Base-by-base conservation (phyloP, 2,329 filamentous ascomycete species). In the Cercospora brassicicola region DNA sequence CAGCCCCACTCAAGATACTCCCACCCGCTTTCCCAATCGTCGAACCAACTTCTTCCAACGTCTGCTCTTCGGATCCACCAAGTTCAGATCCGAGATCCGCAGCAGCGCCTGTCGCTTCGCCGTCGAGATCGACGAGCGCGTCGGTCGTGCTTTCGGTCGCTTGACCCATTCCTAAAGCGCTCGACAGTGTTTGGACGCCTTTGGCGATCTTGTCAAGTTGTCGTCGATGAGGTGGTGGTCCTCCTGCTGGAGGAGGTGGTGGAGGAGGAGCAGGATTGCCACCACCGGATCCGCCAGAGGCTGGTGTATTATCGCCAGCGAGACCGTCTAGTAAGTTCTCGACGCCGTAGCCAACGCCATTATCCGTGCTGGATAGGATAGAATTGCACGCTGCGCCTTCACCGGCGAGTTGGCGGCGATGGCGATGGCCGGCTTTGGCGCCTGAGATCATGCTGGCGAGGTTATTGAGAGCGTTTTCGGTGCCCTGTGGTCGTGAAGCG, bases 151-250 rank as follows among this genome's bases (percentile, higher is more conserved):
- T 15, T 4, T 59, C 28, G 4, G 69, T 73, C 7, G 51, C 26
- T 10, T 55, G 33, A 15, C 70, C 68, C 7, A 61, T 62, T 1
- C 68, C 65, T 1, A 64, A 59, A 8, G 73, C 71, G 6, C 57
- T 42, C 15, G 66, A 59, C 9, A 75, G 64, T 2, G 66, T 45
- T 18, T 69, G 66, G 1, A 59, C 31, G 15, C 72, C 72, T 36
- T 72, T 72, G 64, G 70, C 63, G 42, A 76, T 77, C 73, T 74
- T 73, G 55, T 74, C 70, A 8, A 68, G 60, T 59, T 73, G 72
- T 20, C 72, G 71, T 36, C 67, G 67, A 23, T 28, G 51, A 15
- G 20, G 51, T 1, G 8, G 6, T 55, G 20, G 20, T 23, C 23
- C 23, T 23, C 23, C 23, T 18, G 2, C 10, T 6, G 51, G 23